Base-by-base conservation (phyloP, 139 green algal genomes). In the Auxenochlorella pyrenoidosa region DNA sequence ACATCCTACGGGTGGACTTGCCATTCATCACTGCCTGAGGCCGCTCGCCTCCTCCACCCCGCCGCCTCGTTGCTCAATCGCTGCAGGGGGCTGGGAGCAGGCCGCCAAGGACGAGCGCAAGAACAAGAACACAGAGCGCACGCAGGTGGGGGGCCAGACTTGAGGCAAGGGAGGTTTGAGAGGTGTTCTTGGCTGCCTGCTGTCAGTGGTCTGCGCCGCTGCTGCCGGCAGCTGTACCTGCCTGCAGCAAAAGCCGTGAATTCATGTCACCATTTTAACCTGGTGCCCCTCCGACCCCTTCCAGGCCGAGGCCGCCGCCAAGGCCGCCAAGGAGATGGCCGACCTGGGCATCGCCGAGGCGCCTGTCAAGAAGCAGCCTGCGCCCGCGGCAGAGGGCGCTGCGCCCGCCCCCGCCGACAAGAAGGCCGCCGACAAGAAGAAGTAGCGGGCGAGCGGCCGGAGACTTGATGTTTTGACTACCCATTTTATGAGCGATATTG, bases 251-350 rank as follows among this genome's bases (percentile, higher is more conserved):
- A 19, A 28, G 24, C 26, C 24, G 24, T 26, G 19, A 24, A 26
- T n/a, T 41, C 75, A 43, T 54, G 8, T 32, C 28, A 1, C 19
- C 36, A 30, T 22, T 26, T 40, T 1, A 18, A 30, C 15, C 22
- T 3, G 26, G 15, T 36, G 51, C 32, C 75, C 43, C 28, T 63
- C 22, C 18, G 1, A 36, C 70, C 34, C 30, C 40, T 40, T 26
- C 0, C 80, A 85, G 80, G 60, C 40, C 15, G 80, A 85, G 38
- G 38, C 63, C 40, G 80, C 80, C 30, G 80, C 80, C 80, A 85
- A 85, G 63, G 80, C 80, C 18, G 80, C 63, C 63, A 85, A 85
- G 80, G 80, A 85, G 80, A 59, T 76, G 80, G 80, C 66, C 22
- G 54, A 77, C 40, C 80, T 85, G 80, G 80, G 63, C 80, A 85